These are phyloP conservation scores for Rossbeevera mucosa DNA, from an alignment of 768 basidiomycete genomes.

Conservation along the genomic window DNA sequence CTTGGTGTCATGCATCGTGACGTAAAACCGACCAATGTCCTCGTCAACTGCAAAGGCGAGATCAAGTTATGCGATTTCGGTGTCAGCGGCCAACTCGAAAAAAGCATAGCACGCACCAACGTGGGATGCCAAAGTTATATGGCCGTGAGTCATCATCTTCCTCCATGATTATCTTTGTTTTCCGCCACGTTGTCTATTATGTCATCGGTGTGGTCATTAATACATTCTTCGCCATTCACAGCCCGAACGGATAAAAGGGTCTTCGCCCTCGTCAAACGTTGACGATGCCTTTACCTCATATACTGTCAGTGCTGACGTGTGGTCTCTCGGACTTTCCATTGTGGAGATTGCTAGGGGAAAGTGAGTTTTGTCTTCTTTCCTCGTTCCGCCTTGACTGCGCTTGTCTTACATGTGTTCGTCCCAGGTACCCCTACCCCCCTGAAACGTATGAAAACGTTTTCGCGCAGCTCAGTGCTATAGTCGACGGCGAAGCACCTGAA, in stretches of 20 bases:
- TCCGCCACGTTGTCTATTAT: constrained; percentile 2
- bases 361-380: constrained; percentile 14
- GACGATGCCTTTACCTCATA: constrained; percentile 51
- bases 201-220: neutral
- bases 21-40: constrained; percentile 92
- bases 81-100: constrained; percentile 97
- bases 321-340: constrained; percentile 92
- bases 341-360: constrained; percentile 87
- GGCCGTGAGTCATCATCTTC: constrained; percentile 69
- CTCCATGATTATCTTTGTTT: neutral
- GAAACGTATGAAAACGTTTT: constrained; percentile 97
- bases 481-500: constrained; percentile 88
- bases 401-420: constrained; percentile 2
- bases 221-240: constrained; percentile 26
- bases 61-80: constrained; percentile 98
- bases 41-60: constrained; percentile 82
- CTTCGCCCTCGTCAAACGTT: constrained; percentile 46
- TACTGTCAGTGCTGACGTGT: constrained; percentile 95
- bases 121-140: constrained; percentile 99
- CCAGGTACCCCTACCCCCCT: constrained; percentile 87
- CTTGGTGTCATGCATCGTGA: constrained; percentile 84
- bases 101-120: constrained; percentile 94
- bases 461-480: constrained; percentile 94
- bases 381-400: neutral
- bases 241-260: constrained; percentile 96